Conservation (phyloP, 768 basidiomycete genomes). For the Tylopilus plumbeoviolaceoides region DNA sequence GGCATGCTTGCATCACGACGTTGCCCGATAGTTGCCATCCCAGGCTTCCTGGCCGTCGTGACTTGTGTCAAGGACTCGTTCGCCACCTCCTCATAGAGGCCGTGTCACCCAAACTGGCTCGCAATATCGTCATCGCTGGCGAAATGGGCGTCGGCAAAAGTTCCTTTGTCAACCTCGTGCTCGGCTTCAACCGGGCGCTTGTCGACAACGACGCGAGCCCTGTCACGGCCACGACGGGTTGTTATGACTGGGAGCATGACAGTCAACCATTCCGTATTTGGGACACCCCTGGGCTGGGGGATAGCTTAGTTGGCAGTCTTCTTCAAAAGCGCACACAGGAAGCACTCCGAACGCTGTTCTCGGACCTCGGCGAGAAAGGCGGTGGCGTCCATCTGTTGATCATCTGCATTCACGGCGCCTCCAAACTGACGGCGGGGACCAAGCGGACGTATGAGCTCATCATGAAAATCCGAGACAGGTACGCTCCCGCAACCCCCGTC, state of each 20-base stretch:
- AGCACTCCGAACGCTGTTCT: constrained; percentile 18
- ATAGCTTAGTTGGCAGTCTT: constrained; percentile 16
- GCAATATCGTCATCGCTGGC: too few relatives aligned
- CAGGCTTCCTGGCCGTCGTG: constrained; percentile 14
- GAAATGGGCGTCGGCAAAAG: too few relatives aligned
- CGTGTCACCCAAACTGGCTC: neutral
- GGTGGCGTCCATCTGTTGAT: constrained; percentile 26
- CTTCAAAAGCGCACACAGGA: constrained; percentile 19
- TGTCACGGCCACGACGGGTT: too few relatives aligned
- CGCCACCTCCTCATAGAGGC: constrained; percentile 14
- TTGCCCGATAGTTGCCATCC: constrained; percentile 22
- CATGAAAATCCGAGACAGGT: constrained; percentile 12
- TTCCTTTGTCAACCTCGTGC: constrained; percentile 21
- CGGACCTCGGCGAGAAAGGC: constrained; percentile 18
- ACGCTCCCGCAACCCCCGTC: constrained; percentile 18
- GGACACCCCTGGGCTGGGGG: constrained; percentile 26
- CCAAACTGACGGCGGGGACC: constrained; percentile 12
- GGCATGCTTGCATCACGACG: constrained; percentile 21
- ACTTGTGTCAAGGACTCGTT: constrained; percentile 15
- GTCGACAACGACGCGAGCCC: too few relatives aligned
- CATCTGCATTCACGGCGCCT: constrained; percentile 25
- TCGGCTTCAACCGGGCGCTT: too few relatives aligned
- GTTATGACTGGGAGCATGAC: too few relatives aligned
- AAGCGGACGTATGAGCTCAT: constrained; percentile 20
- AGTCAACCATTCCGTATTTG: constrained; percentile 4